Base-by-base conservation (phyloP, 169 alveolate species). In the Plasmodium yoelii region DNA sequence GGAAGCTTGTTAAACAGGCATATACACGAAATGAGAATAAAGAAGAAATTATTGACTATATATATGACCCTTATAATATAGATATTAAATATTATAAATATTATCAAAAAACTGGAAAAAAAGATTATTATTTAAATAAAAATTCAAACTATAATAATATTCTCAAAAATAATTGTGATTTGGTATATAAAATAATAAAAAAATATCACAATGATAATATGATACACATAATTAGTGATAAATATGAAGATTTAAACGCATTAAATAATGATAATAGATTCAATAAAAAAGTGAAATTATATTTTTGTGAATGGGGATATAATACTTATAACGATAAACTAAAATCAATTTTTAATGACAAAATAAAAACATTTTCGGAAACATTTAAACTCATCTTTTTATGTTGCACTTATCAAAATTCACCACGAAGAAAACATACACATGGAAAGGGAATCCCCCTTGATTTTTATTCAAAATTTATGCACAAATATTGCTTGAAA, bases 271-370 rank as follows among this genome's bases (percentile, higher is more conserved):
- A 86, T 26, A 39, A 24, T 1, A 44, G 69, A 57, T 24, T 55
- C 53, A 53, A 28, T 46, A 69, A 84, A 15, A 82, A 87, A 56
- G 87, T 89, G 9, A 56, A 94, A 15, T 60, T 91, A 39, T 93
- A 93, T 44, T 90, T 93, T 77, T 92, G 91, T 24, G 96, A 93
- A 55, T 93, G 96, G 96, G 96, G 96, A 24, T 69, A 92, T 12
- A 88, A 88, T 34, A 90, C 94, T 26, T 92, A 49, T 49, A 68
- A 64, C 51, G 95, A 93, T 26, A 92, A 92, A 57, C 15, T 92
- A 46, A 92, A 77, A 6, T 93, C 96, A 2, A 71, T 93, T 6
- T 73, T 82, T 69, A 61, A 90, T 26, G 94, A 93, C 73, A 59
- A 80, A 87, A 70, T 82, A 12, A 82, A 82, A 67, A 55, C 77